Evolutionary conservation across 108 stramenopile species (phyloP).

Genomic region (Cafeteria roenbergensis): DNA sequence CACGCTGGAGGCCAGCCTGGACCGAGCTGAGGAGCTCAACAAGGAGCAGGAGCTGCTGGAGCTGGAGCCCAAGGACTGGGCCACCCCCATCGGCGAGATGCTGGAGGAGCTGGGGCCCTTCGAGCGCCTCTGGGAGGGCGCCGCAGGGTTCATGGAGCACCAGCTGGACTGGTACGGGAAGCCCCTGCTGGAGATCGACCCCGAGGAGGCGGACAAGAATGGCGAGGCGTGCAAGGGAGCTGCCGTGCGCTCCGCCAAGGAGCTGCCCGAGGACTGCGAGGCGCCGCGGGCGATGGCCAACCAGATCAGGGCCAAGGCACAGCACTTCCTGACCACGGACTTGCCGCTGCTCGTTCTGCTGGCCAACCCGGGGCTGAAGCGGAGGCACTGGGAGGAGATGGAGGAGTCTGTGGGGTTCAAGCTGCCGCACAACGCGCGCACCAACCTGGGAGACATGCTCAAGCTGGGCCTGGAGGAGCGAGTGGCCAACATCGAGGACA

Average conservation of each 20-base stretch:
- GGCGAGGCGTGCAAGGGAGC: conserved; percentile 35
- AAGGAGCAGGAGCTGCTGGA: conserved; percentile 44
- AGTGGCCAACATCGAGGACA: conserved; percentile 39
- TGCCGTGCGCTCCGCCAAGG: conserved; percentile 26
- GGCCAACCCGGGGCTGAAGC: conserved; percentile 48
- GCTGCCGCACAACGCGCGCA: conserved; percentile 19
- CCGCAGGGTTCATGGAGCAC: conserved; percentile 21
- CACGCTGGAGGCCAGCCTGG: conserved; percentile 25
- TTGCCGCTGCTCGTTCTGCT: conserved; percentile 46
- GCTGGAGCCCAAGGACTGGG: conserved; percentile 27
- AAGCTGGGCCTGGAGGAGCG: conserved; percentile 41
- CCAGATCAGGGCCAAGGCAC: conserved; percentile 28
- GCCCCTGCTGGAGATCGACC: conserved; percentile 26
- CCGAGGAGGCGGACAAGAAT: conserved; percentile 39
- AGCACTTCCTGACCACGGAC: conserved; percentile 37
- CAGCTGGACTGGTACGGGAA: conserved; percentile 16
- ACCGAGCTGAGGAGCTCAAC: conserved; percentile 31
- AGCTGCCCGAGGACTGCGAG: conserved; percentile 37
- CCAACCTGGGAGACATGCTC: conserved; percentile 30
- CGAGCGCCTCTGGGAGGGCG: conserved; percentile 28
- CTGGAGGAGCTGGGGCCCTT: conserved; percentile 22
- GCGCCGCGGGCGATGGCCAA: conserved; percentile 25
- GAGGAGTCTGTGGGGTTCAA: conserved; percentile 24
- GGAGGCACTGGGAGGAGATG: conserved; percentile 53
- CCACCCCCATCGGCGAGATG: conserved; percentile 20